Evolutionary conservation across 495 filamentous ascomycete genomes (phyloP), one percentile per base, ranked within the genome.

Genomic region (Polyplosphaeria fusca): DNA sequence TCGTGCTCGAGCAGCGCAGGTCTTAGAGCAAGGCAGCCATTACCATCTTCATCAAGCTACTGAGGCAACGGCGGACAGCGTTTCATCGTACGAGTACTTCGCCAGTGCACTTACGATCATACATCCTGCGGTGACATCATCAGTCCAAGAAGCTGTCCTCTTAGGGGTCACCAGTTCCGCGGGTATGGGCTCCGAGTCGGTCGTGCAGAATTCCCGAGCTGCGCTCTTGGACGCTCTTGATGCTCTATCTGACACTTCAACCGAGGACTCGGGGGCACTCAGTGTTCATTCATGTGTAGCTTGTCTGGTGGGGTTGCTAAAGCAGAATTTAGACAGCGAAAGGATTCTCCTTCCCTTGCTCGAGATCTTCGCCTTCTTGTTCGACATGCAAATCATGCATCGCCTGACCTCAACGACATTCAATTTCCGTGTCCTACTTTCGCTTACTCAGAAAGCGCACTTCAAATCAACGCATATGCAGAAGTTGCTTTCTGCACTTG

Each of bases 161-260:
- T 79, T 86, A 47, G 93, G 92, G n/a, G 75, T 83, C 41, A 81
- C 90, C 4, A 90, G 83, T 1, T 92, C 90, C 18, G 87, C 90
- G 24, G 88, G 89, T 61, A 84, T 86, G 12, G 90, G 89, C 13
- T 85, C 91, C 20, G 89, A 96, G 63, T 82, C 87, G 5, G 74
- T 96, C 4, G 77, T 96, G 14, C 82, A 86, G 39, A 81, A 82
- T 5, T 84, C 86, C 9, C 80, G 92, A 24, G 77, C 79, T 1
- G 90, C 89, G 2, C 71, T 98, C 18, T 76, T 80, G 14, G 61
- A 71, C 24, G 47, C 49, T 7, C 16, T 73, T 5, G 46, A 47
- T 32, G 5, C 5, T 47, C 37, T 60, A 14, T 32, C 54, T 12
- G 32, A 20, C 24, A 67, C 77, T 5, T 73, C 77, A 43, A 74